Evolutionary conservation across 1,284 basidiomycete genomes (phyloP), one percentile per base, ranked within the genome.

Genomic region (Violaceomyces palustris): DNA sequence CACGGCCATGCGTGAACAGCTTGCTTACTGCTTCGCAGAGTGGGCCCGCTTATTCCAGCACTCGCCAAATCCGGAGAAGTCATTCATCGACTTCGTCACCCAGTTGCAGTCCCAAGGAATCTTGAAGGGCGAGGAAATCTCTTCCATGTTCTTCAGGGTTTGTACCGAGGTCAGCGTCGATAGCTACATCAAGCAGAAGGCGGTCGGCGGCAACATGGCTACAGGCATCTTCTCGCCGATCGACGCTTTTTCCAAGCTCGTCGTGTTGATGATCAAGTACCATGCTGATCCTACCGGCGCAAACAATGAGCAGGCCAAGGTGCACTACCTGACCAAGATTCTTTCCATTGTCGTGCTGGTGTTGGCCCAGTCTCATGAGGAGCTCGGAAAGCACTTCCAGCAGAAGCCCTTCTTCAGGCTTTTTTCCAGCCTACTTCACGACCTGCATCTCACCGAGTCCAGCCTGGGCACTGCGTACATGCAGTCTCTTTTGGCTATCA

Each of bases 261-360:
- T 98, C 56, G 88, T 92, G 35, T 88, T 96, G 73, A 94, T 99
- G 78, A 92, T 98, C 82, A 98, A 98, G 78, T 97, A 98, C 74
- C 93, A 98, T 62, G 91, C 89, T 19, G 93, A 97, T 74, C 86
- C 86, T 39, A 77, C 72, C 11, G 88, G 86, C 24, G 80, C 86
- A 53, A 87, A 90, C 76, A 88, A 89, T 65, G 87, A 91, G 67
- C 87, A 89, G 64, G 87, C 89, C 17, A 96, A 97, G 75, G 88
- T 92, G 19, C 87, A 94, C 71, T 98, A 98, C 76, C 79, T 96
- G 69, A 92, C 91, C 57, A 98, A 98, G 79, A 94, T 98, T 50
- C 77, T 98, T 45, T 94, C 92, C 8, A 98, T 98, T 74, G 86
- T 97, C 70, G 89, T 97, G 33, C 82, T 98, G 51, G 91, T 96